Conservation (phyloP, 2,329 filamentous ascomycete species). For the Diaporthe vexans region DNA sequence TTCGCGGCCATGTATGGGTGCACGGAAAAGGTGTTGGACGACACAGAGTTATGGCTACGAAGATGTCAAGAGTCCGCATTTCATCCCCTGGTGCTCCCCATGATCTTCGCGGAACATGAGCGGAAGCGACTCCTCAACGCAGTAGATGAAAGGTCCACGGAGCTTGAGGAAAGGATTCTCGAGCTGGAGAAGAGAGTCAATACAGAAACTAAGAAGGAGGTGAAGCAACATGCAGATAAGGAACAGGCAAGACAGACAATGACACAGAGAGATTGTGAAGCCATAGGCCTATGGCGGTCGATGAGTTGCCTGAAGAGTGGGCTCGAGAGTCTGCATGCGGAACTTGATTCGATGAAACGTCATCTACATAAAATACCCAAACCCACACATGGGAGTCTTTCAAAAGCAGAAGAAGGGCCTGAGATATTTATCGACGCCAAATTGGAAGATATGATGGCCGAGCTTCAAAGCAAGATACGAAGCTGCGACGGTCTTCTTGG, state of each 20-base stretch:
- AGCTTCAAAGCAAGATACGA: constrained; percentile 42
- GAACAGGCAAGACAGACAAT: not conserved
- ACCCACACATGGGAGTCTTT: not conserved
- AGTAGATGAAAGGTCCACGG: constrained; percentile 24
- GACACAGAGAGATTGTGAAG: constrained; percentile 42
- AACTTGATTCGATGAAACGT: constrained; percentile 38
- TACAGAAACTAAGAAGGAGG: not conserved
- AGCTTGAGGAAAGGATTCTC: constrained; percentile 40
- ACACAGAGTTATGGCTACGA: constrained; percentile 4
- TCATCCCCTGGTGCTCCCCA: constrained; percentile 44
- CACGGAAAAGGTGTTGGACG: constrained; percentile 10
- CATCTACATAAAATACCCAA: constrained; percentile 15
- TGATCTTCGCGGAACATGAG: constrained; percentile 44
- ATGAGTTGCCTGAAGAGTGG: constrained; percentile 44
- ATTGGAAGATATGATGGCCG: constrained; percentile 43
- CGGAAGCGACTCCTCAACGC: constrained; percentile 40
- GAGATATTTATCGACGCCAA: constrained; percentile 35
- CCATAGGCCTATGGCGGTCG: constrained; percentile 41
- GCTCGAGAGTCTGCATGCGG: constrained; percentile 38
- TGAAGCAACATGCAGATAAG: too few species aligned
- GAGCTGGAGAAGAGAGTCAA: constrained; percentile 42
- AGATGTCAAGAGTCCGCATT: constrained; percentile 33
- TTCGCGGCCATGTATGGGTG: constrained; percentile 45
- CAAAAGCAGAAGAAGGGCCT: not conserved
- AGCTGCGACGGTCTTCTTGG: constrained; percentile 39